These are phyloP conservation scores for Lodderomyces pseudojiufengensis DNA, from an alignment of 1,139 yeast genomes.

Conservation along the genomic window DNA sequence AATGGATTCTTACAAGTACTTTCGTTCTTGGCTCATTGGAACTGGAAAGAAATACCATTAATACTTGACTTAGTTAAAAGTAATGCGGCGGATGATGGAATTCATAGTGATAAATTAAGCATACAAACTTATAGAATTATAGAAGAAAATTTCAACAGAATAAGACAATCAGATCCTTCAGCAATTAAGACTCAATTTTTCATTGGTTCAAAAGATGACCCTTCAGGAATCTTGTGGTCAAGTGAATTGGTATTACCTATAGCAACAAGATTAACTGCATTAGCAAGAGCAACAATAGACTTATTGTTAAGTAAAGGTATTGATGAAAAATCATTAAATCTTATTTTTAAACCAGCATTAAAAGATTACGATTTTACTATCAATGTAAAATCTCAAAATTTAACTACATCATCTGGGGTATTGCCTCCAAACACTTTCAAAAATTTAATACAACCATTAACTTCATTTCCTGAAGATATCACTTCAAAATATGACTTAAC, in stretches of 20 bases:
- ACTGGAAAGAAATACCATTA: slow-evolving; percentile 87
- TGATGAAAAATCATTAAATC: slow-evolving; percentile 43
- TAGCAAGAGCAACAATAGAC: slow-evolving; percentile 71
- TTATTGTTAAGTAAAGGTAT: slow-evolving; percentile 46
- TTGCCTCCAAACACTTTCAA: slow-evolving; percentile 56
- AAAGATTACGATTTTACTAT: slow-evolving; percentile 81
- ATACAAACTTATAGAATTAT: slow-evolving; percentile 60
- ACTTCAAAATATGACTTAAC: slow-evolving; percentile 53
- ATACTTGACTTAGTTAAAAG: slow-evolving; percentile 67
- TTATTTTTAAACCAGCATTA: slow-evolving; percentile 75
- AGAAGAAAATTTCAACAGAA: slow-evolving; percentile 57
- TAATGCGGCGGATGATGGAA: slow-evolving; percentile 28
- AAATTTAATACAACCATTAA: slow-evolving; percentile 48
- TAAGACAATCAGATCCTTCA: slow-evolving; percentile 76
- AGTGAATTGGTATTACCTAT: slow-evolving; percentile 68
- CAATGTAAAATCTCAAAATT: slow-evolving; percentile 46
- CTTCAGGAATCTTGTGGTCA: slow-evolving; percentile 83
- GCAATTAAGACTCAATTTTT: slow-evolving; percentile 77
- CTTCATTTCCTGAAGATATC: slow-evolving; percentile 45
- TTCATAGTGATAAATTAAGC: slow-evolving; percentile 61
- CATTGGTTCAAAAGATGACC: slow-evolving; percentile 77
- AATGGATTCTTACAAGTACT: slow-evolving; percentile 78
- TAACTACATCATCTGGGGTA: slow-evolving; percentile 52
- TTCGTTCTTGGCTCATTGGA: slow-evolving; percentile 76
- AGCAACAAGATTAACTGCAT: slow-evolving; percentile 82